Evolutionary conservation across 2,329 filamentous ascomycete species (phyloP).

Genomic region (Lasiodiplodia gonubiensis): DNA sequence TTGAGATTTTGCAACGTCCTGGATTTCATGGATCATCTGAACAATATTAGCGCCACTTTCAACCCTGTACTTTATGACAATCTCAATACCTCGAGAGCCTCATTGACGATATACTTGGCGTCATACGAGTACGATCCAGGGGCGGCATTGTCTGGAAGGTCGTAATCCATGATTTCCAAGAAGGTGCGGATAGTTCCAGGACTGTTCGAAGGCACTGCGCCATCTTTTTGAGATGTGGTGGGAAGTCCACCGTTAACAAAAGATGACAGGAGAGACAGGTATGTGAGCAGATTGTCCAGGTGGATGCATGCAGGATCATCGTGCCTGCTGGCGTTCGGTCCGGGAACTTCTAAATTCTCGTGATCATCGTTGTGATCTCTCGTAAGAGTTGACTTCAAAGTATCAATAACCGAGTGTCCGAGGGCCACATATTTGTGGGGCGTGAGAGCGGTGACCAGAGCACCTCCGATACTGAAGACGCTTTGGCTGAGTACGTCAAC

Average conservation of each 20-base stretch:
- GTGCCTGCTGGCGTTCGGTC: background rate
- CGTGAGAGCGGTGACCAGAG: conserved; percentile 11
- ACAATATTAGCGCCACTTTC: background rate
- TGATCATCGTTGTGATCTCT: background rate
- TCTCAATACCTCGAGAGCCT: background rate
- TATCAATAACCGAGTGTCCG: background rate
- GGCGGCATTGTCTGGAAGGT: background rate
- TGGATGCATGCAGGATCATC: conserved; percentile 8
- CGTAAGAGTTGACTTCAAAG: background rate
- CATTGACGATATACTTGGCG: background rate
- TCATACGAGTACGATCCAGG: conserved; percentile 12
- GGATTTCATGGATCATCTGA: background rate
- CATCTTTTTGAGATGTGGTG: background rate
- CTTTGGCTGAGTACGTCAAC: conserved; percentile 13
- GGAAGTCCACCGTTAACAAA: background rate
- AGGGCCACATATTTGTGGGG: conserved; percentile 15
- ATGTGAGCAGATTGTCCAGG: conserved; percentile 4
- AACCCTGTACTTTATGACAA: too few relatives aligned
- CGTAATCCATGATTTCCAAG: conserved; percentile 9
- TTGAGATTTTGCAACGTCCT: background rate
- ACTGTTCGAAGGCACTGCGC: background rate
- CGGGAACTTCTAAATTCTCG: background rate
- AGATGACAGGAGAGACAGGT: background rate
- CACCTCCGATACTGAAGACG: conserved; percentile 7
- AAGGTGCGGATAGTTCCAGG: conserved; percentile 7